Evolutionary conservation across 176 grass and related monocot genomes (phyloP), one percentile per base, ranked within the genome.

Genomic region (Aegilops sharonensis): DNA sequence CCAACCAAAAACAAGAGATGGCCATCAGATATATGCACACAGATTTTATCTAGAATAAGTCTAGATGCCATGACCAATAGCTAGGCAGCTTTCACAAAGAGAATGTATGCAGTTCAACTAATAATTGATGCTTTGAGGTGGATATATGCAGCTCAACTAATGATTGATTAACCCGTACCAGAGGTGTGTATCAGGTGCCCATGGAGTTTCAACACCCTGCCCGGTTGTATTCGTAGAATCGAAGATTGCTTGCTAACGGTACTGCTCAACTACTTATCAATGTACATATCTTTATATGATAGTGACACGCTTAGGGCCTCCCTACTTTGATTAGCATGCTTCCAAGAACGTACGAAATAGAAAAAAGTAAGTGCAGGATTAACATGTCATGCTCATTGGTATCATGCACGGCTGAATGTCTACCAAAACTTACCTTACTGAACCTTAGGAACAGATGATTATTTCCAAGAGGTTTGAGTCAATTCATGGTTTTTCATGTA

Each of bases 201-300:
- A 80, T 66, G 2, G 32, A 75, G 57, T 36, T 64, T 4, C 54
- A 24, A 65, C 69, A 40, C 52, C 35, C 15, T 23, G 54, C 3
- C 11, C 48, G 40, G 11, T 84, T 68, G 63, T 34, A 45, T 68
- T 81, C 63, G 20, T 68, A 20, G 6, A 12, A 14, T 8, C 15
- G 29, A 15, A 63, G 37, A 75, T 30, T 64, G 25, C 70, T 15
- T 34, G 63, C 31, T 29, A 68, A 68, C 27, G 43, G 68, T 32
- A 77, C 71, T 3, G 31, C 61, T 60, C 62, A 77, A 61, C 85
- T 32, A 68, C 85, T 87, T 50, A 75, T 74, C 73, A 43, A 87
- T 37, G 75, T 27, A 8, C 15, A 4, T 11, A 47, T 59, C 25
- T 76, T 75, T 76, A 47, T 20, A 21, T 59, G 54, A 57, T 8